A percentile compares a stretch with the other conserved stretches of the same genome.
Conservation (phyloP, 148 eudicot genomes). For the Persicaria tinctoria region DNA sequence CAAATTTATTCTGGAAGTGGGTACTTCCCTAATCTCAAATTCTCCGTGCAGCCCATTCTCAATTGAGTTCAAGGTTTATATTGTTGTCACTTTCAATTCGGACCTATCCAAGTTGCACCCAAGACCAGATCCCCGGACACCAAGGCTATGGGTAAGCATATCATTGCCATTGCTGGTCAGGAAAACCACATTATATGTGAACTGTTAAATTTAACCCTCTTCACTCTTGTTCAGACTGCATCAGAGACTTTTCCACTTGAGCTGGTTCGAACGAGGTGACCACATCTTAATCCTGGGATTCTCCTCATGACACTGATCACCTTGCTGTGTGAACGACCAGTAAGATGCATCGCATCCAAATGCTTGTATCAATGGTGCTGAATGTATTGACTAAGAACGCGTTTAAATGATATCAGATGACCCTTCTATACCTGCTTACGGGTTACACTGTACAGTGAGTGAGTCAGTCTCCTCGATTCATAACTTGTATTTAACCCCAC, state of each 20-base stretch:
- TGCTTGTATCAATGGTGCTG: background rate
- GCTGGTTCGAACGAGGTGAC: slow-evolving; percentile 43
- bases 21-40: background rate
- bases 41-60: slow-evolving; percentile 56
- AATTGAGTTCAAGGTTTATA: slow-evolving; percentile 60
- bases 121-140: slow-evolving; percentile 53
- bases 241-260: slow-evolving; percentile 65
- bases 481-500: too few relatives aligned
- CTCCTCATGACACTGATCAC: background rate
- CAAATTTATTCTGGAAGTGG: background rate
- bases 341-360: too few relatives aligned
- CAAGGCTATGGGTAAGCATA: slow-evolving; percentile 60
- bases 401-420: too few relatives aligned
- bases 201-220: background rate
- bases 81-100: slow-evolving; percentile 50
- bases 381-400: background rate
- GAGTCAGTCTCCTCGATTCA: too few relatives aligned
- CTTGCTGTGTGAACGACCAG: too few relatives aligned
- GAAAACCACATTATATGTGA: background rate
- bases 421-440: too few relatives aligned
- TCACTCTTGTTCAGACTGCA: slow-evolving; percentile 38
- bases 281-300: background rate
- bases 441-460: too few relatives aligned
- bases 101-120: slow-evolving; percentile 44
- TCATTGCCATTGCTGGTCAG: background rate